A percentile compares a stretch with the other conserved stretches of the same genome.
These are phyloP conservation scores for Colletotrichum orbiculare DNA, from an alignment of 2,329 filamentous ascomycete species.

Conservation along the genomic window DNA sequence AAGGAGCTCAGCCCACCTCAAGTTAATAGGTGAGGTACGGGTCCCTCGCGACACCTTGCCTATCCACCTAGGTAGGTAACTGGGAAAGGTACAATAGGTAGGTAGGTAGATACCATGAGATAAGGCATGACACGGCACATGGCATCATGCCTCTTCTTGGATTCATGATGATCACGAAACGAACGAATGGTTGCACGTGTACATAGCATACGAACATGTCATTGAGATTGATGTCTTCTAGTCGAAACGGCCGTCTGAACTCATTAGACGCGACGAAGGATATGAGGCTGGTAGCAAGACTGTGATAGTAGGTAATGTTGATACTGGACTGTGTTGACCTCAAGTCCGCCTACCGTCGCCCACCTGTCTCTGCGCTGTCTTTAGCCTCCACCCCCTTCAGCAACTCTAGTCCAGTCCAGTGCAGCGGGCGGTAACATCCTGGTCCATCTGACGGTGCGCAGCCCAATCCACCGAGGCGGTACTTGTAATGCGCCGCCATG, in stretches of 20 bases:
- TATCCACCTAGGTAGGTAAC: neutral
- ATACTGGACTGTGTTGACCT: slow-evolving; percentile 4
- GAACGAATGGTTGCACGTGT: too few species aligned
- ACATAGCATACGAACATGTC: too few species aligned
- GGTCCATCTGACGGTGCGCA: slow-evolving; percentile 15
- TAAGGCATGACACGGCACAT: too few species aligned
- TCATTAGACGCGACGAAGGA: neutral
- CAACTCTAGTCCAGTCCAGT: slow-evolving; percentile 5
- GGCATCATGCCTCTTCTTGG: too few species aligned
- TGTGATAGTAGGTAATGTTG: neutral
- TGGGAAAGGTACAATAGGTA: neutral
- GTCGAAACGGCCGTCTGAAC: too few species aligned
- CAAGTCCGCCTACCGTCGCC: slow-evolving; percentile 17
- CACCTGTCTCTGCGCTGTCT: slow-evolving; percentile 13
- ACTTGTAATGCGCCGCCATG: slow-evolving; percentile 26
- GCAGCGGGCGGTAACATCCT: slow-evolving; percentile 16
- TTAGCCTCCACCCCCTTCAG: slow-evolving; percentile 10
- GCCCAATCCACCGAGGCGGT: slow-evolving; percentile 17
- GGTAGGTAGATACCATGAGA: neutral
- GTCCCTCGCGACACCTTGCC: neutral
- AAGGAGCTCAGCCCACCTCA: too few species aligned
- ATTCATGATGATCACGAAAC: too few species aligned
- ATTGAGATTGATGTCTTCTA: too few species aligned
- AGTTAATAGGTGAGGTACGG: neutral
- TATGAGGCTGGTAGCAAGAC: neutral